These are phyloP conservation scores for Termitomyces sp. DNA, from an alignment of 768 basidiomycete species.

Conservation along the genomic window DNA sequence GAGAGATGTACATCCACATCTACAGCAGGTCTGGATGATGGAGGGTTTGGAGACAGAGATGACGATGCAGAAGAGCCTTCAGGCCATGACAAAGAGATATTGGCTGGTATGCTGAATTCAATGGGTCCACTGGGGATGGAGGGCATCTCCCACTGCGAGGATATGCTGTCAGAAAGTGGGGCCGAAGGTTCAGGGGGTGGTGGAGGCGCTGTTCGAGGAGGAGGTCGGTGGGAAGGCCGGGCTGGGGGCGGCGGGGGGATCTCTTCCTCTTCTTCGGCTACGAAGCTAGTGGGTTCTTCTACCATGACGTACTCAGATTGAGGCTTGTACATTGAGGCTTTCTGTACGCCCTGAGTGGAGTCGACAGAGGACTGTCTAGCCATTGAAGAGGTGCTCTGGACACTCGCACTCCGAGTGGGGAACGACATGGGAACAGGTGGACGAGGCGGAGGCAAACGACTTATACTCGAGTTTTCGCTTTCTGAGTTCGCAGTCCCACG, in stretches of 20 bases:
- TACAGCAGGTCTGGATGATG: slow-evolving; percentile 10
- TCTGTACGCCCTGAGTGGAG: slow-evolving; percentile 16
- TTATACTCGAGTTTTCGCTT: slow-evolving; percentile 18
- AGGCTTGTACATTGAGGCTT: slow-evolving; percentile 19
- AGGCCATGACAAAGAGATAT: slow-evolving; percentile 60
- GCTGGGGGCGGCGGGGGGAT: slow-evolving; percentile 40
- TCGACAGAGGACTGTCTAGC: slow-evolving; percentile 33
- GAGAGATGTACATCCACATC: slow-evolving; percentile 35
- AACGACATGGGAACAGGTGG: slow-evolving; percentile 42
- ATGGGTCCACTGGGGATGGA: slow-evolving; percentile 49
- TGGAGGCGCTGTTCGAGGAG: slow-evolving; percentile 29
- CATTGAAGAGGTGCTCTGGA: slow-evolving; percentile 27
- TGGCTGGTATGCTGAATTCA: slow-evolving; percentile 43
- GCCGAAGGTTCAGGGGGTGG: slow-evolving; percentile 23
- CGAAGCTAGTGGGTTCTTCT: slow-evolving; percentile 38
- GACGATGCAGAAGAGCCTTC: slow-evolving; percentile 43
- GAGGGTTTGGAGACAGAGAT: slow-evolving; percentile 13
- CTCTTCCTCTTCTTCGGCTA: slow-evolving; percentile 30
- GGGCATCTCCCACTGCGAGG: slow-evolving; percentile 63
- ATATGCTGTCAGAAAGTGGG: slow-evolving; percentile 29
- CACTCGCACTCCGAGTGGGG: slow-evolving; percentile 35
- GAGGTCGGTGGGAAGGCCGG: slow-evolving; percentile 33
- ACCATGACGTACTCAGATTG: slow-evolving; percentile 63
- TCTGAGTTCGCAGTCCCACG: slow-evolving; percentile 16
- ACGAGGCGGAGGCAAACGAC: slow-evolving; percentile 31